Base-by-base conservation (phyloP, 2,329 filamentous ascomycete genomes). In the Fusarium coicis region DNA sequence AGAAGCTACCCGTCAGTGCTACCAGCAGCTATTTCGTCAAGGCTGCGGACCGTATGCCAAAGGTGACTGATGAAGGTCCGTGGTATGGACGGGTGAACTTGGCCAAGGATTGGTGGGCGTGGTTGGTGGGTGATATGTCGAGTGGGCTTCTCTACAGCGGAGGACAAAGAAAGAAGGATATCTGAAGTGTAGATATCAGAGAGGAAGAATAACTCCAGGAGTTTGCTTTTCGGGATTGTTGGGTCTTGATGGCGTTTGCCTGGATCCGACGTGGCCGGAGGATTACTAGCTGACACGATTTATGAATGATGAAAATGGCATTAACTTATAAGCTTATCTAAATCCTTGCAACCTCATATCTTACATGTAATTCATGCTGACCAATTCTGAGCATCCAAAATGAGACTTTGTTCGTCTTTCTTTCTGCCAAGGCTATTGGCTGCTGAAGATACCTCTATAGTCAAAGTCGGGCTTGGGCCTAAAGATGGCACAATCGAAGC, bases 41-140 rank as follows among this genome's bases (percentile, higher is more conserved):
- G 46, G 82, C 82, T 10, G 75, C 77, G 1, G 77, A 80, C n/a
- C 74, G 81, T 26, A 77, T 83, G 52, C 83, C 82, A 14, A 82
- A 83, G 61, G 73, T 77, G n/a, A 83, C 80, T 8, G 78, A 79
- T 16, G 61, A 80, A 49, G 75, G 75, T 0, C 79, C 80, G 2
- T 84, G 80, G 81, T 84, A 84, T 37, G 82, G 81, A 1, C 74
- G 82, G 3, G 74, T 71, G 26, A 79, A 79, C 42, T 65, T 81
- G 39, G 63, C 76, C 6, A 65, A 77, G 7, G 82, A 83, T 62
- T 72, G 69, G 49, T 78, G 77, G 74, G 79, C 74, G 47, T 72
- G 77, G 52, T 70, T 76, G 61, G 78, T 81, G 59, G 80, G 80
- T 0, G 78, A 75, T 44, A 66, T 83, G 47, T 79, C 77, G 4